These are phyloP conservation scores for Psidium guajava DNA, from an alignment of 345 rosid species.

Conservation along the genomic window DNA sequence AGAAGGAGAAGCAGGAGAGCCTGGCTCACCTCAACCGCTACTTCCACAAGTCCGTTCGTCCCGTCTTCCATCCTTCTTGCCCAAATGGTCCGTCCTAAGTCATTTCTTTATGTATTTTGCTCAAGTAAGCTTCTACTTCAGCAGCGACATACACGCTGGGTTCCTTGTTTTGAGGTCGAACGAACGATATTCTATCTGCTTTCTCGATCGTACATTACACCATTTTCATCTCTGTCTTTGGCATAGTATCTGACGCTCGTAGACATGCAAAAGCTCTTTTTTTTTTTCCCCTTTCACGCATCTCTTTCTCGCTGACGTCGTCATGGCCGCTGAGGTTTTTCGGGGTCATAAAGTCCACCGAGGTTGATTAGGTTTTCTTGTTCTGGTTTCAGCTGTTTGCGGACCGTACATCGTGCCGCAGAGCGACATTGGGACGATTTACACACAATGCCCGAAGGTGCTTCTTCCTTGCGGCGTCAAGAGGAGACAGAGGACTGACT, in stretches of 20 bases:
- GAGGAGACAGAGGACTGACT: conserved; percentile 11
- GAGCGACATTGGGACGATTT: conserved; percentile 19
- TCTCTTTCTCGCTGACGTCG: background rate
- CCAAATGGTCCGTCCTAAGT: conserved; percentile 33
- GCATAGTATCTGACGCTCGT: background rate
- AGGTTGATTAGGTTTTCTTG: background rate
- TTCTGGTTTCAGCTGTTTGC: conserved; percentile 15
- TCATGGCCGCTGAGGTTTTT: background rate
- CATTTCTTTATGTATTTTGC: background rate
- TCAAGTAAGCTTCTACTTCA: background rate
- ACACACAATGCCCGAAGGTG: conserved; percentile 20
- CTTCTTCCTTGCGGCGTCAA: conserved; percentile 15
- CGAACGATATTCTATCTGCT: background rate
- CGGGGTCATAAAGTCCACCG: background rate
- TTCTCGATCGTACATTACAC: background rate
- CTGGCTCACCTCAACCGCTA: conserved; percentile 40
- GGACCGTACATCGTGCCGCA: conserved; percentile 25
- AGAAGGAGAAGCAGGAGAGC: conserved; percentile 76
- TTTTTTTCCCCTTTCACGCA: background rate
- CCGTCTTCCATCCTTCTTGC: conserved; percentile 15
- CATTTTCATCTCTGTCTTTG: background rate
- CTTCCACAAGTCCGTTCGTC: conserved; percentile 19
- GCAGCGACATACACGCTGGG: background rate
- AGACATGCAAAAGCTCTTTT: background rate
- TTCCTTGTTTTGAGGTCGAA: background rate